Conservation (phyloP, 2,329 filamentous ascomycete genomes). For the Penicillium hesseltinei region DNA sequence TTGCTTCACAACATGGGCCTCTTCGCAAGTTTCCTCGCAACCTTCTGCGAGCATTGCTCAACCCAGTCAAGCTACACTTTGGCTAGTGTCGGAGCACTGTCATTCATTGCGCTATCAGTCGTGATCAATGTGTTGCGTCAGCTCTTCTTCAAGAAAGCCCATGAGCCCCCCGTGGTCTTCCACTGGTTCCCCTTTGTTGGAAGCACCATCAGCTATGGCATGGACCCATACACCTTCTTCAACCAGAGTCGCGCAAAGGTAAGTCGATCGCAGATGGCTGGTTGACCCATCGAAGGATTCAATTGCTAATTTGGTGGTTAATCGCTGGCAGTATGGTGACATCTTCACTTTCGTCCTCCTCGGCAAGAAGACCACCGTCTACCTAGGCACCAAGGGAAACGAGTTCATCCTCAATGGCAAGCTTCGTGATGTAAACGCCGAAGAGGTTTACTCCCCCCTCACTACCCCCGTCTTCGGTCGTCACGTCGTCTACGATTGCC, state of each 20-base stretch:
- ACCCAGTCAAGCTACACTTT: constrained; percentile 49
- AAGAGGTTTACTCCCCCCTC: constrained; percentile 83
- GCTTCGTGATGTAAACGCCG: constrained; percentile 82
- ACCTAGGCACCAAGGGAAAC: constrained; percentile 76
- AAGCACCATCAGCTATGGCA: constrained; percentile 90
- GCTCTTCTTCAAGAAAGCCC: constrained; percentile 74
- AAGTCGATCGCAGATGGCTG: constrained; percentile 18
- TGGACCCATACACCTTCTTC: constrained; percentile 70
- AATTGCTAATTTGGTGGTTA: constrained; percentile 1
- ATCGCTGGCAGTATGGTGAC: constrained; percentile 68
- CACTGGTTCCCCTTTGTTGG: constrained; percentile 72
- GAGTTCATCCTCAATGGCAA: constrained; percentile 92
- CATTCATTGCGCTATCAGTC: constrained; percentile 58
- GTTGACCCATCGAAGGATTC: neutral
- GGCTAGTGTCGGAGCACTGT: constrained; percentile 43
- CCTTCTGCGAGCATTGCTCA: constrained; percentile 47
- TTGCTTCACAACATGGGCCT: constrained; percentile 49
- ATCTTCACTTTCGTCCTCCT: constrained; percentile 86
- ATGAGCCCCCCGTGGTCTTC: constrained; percentile 69
- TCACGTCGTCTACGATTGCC: constrained; percentile 87
- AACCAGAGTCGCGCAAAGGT: constrained; percentile 71
- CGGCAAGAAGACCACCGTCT: constrained; percentile 86
- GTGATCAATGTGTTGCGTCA: constrained; percentile 78
- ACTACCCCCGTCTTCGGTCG: constrained; percentile 71
- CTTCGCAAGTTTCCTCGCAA: constrained; percentile 49